phyloP scores from a whole-genome alignment of 2,329 filamentous ascomycete genomes.

The Chlorencoelia australis region DNA sequence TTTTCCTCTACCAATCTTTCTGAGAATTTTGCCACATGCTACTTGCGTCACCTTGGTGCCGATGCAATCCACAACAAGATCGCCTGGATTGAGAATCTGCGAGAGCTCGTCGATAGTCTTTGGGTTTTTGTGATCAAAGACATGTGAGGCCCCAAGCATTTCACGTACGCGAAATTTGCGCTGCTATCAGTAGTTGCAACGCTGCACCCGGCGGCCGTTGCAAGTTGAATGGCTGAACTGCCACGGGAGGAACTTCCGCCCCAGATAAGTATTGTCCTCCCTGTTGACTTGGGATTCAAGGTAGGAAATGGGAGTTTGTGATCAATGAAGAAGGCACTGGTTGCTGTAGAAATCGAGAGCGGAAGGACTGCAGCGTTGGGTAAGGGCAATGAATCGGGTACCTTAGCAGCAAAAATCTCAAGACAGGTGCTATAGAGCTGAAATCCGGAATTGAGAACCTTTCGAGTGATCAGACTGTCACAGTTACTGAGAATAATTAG shows the following conservation, averaged over 20 bases:
- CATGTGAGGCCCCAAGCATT: constrained; percentile 32
- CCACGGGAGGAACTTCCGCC: constrained; percentile 17
- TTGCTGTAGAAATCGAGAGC: constrained; percentile 27
- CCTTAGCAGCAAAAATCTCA: constrained; percentile 17
- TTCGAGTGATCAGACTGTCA: constrained; percentile 14
- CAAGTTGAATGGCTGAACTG: constrained; percentile 15
- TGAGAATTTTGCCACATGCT: constrained; percentile 24
- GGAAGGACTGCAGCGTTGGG: constrained; percentile 29
- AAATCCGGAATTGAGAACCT: constrained; percentile 22
- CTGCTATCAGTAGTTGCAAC: constrained; percentile 37
- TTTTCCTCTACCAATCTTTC: constrained; percentile 21
- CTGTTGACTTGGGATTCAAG: constrained; percentile 7
- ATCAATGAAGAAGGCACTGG: constrained; percentile 23
- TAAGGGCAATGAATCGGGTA: constrained; percentile 27
- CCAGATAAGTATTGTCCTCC: constrained; percentile 19
- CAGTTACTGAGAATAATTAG: constrained; percentile 20
- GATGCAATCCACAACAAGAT: constrained; percentile 21
- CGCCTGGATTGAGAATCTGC: constrained; percentile 9
- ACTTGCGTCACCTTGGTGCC: constrained; percentile 14
- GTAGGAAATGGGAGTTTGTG: constrained; percentile 12
- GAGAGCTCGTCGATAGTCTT: constrained; percentile 12
- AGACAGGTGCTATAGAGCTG: constrained; percentile 24
- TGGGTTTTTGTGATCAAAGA: constrained; percentile 35
- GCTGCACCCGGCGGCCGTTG: constrained; percentile 27
- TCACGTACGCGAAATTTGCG: constrained; percentile 33